These are phyloP conservation scores for Camellia lanceoleosa DNA, from an alignment of 148 eudicot species.

Conservation along the genomic window DNA sequence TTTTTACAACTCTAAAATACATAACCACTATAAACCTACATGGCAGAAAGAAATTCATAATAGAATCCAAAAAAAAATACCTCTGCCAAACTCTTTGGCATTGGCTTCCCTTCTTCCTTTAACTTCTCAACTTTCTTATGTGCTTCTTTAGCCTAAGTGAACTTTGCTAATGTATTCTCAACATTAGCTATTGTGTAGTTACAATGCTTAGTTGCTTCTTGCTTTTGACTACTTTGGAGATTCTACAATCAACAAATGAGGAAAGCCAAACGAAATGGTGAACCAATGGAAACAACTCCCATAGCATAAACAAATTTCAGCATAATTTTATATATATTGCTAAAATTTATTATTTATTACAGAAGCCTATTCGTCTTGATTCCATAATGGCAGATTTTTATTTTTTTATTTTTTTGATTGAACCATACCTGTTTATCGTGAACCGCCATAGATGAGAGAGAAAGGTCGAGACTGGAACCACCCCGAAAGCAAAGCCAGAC, in stretches of 20 bases:
- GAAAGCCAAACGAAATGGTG: background rate
- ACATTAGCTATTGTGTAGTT: constrained; percentile 54
- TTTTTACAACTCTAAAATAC: background rate
- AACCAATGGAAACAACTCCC: constrained; percentile 3
- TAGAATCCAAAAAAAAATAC: constrained; percentile 30
- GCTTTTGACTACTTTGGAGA: constrained; percentile 63
- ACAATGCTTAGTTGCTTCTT: constrained; percentile 79
- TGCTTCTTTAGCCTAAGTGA: constrained; percentile 81
- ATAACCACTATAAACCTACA: background rate
- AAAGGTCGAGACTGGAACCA: too few relatives aligned
- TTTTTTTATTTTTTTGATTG: too few relatives aligned
- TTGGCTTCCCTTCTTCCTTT: constrained; percentile 84
- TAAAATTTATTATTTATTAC: too few relatives aligned
- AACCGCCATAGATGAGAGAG: too few relatives aligned
- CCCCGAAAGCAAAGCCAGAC: too few relatives aligned
- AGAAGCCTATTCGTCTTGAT: too few relatives aligned
- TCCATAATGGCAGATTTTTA: too few relatives aligned
- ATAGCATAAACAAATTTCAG: background rate
- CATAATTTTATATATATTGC: too few relatives aligned
- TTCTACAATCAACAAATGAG: constrained; percentile 46
- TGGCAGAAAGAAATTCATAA: background rate
- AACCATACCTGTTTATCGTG: too few relatives aligned
- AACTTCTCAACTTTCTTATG: constrained; percentile 62
- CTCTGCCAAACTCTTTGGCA: constrained; percentile 73
- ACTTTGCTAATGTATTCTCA: constrained; percentile 52